phyloP scores from a whole-genome alignment of 2,329 filamentous ascomycete genomes.

The Hypomyces rosellus region DNA sequence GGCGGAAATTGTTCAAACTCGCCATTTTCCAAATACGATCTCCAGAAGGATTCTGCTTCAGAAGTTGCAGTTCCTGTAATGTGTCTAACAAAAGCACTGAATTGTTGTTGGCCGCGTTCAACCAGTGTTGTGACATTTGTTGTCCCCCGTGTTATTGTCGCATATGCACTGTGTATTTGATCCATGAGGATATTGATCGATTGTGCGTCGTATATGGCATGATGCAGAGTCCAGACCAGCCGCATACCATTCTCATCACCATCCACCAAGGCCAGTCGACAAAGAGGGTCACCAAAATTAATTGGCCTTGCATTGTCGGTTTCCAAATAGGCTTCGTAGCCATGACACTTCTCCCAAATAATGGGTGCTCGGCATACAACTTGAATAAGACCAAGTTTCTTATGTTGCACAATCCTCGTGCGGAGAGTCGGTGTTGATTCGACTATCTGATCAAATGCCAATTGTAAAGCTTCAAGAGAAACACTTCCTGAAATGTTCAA shows the following conservation, averaged over 20 bases:
- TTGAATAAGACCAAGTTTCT: slow-evolving; percentile 34
- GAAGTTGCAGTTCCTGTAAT: slow-evolving; percentile 16
- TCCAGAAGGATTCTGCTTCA: neutral
- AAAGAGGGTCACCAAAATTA: slow-evolving; percentile 33
- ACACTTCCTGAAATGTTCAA: slow-evolving; percentile 9
- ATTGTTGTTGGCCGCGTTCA: slow-evolving; percentile 20
- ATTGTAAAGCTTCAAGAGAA: neutral
- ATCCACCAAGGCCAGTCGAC: slow-evolving; percentile 33
- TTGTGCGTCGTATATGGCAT: slow-evolving; percentile 42
- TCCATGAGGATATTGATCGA: slow-evolving; percentile 39
- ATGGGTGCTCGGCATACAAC: slow-evolving; percentile 34
- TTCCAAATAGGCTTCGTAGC: slow-evolving; percentile 30
- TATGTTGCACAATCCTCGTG: slow-evolving; percentile 39
- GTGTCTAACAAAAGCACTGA: slow-evolving; percentile 39
- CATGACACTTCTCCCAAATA: slow-evolving; percentile 18
- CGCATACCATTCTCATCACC: slow-evolving; percentile 30
- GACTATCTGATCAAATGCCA: slow-evolving; percentile 11
- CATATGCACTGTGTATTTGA: slow-evolving; percentile 12
- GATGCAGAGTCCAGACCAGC: slow-evolving; percentile 37
- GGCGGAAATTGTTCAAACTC: neutral
- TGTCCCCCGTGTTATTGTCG: neutral
- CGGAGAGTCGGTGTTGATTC: slow-evolving; percentile 28
- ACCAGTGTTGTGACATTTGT: too few species aligned
- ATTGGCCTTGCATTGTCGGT: slow-evolving; percentile 29
- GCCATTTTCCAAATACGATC: neutral